A percentile compares a stretch with the other conserved stretches of the same genome.
phyloP scores from a whole-genome alignment of 139 green algal species.

The Zygnema cylindricum region DNA sequence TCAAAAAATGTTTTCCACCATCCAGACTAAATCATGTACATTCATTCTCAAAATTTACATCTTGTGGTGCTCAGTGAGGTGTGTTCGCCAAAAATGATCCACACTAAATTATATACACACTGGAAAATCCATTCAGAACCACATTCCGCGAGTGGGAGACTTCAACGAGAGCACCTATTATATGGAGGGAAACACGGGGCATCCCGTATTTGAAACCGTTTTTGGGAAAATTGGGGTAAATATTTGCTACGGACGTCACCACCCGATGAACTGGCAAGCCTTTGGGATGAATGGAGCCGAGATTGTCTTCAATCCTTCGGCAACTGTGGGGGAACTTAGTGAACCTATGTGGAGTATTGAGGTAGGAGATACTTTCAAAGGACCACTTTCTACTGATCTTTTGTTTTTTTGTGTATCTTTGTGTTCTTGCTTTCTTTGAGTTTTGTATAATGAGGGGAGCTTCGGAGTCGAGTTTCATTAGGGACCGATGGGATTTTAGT shows the following conservation, averaged over 20 bases:
- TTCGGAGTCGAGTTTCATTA: neutral
- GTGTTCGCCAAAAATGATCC: too few relatives aligned
- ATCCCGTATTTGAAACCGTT: conserved; percentile 89
- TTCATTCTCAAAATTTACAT: too few relatives aligned
- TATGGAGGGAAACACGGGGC: conserved; percentile 94
- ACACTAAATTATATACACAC: too few relatives aligned
- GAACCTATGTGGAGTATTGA: conserved; percentile 85
- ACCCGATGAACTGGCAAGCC: conserved; percentile 94
- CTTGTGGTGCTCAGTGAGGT: too few relatives aligned
- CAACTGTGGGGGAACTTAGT: conserved; percentile 82
- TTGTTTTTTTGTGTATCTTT: too few relatives aligned
- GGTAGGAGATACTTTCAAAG: conserved; percentile 19
- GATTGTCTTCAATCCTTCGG: conserved; percentile 96
- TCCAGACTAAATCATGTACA: too few relatives aligned
- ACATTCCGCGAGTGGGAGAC: conserved; percentile 96
- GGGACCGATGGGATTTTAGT: too few relatives aligned
- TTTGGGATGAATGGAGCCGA: conserved; percentile 97
- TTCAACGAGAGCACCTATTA: conserved; percentile 99
- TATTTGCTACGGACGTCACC: conserved; percentile 98
- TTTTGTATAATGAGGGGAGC: neutral
- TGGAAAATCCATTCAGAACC: too few relatives aligned
- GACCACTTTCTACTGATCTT: too few relatives aligned
- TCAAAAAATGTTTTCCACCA: too few relatives aligned
- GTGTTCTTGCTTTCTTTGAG: too few relatives aligned
- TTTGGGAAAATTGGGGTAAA: conserved; percentile 92